Base-by-base conservation (phyloP, 805 yeast species). In the Yamadazyma paraphyllophila region DNA sequence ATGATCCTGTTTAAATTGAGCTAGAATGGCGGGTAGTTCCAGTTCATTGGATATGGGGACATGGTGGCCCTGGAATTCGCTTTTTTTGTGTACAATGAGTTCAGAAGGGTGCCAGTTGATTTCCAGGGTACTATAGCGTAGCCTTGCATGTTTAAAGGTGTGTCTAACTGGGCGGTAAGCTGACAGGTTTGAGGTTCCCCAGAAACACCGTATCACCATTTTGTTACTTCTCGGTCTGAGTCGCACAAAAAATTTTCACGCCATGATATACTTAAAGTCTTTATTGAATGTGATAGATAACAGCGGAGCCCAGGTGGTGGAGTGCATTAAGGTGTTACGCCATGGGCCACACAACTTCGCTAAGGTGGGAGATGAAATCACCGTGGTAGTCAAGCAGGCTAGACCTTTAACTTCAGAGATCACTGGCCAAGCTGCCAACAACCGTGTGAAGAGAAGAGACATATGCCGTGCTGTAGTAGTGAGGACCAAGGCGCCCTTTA, bases 381-480 rank as follows among this genome's bases (percentile, higher is more conserved):
- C 94, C 8, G 95, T 89, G 44, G 99, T 94, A 49, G 92, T 94
- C 41, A 91, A 91, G 65, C 85, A 88, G 65, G 96, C 97, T 36
- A 81, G 80, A 60, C 92, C 96, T 11, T 65, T 85, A 50, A 77
- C 83, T 39, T 77, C 83, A 36, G 83, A 80, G 50, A 77, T 85
- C 48, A 78, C 89, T 1, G 95, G 94, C 54, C 83, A 86, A 36
- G 71, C 84, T 1, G 83, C 85, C 29, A 76, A 83, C 33, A 87
- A 86, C 65, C 73, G 92, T 65, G 96, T 92, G 35, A 88, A 91
- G 66, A 85, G 94, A 69, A 96, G 97, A 56, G 99, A 94, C 62
- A 88, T 94, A 44, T 85, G 94, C 48, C 92, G 95, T 60, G 99
- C 97, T 3, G 92, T 94, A 26, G 86, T 94, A 36, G 97, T 91